Base-by-base conservation (phyloP, 2,329 filamentous ascomycete species). In the Alternaria sp. region DNA sequence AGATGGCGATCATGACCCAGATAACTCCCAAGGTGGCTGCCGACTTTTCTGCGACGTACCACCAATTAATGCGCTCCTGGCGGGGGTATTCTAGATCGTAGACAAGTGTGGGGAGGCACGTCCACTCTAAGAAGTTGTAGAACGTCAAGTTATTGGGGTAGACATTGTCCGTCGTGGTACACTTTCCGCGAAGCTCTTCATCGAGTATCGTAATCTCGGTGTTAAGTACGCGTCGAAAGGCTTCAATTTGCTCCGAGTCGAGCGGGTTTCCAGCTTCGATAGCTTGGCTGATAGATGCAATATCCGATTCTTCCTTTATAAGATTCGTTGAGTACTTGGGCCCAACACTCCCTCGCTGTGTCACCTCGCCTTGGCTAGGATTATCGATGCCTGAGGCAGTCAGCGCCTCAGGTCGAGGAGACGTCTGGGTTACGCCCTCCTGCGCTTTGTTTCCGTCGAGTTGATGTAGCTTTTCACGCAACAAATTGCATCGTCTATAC, bases 61-160 rank as follows among this genome's bases (percentile, higher is more conserved):
- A 81, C 90, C 90, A 92, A 75, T 90, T 87, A 63, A 91, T 89
- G 4, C 76, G 80, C 17, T 90, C 85, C 41, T 85, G 83, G n/a
- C 89, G 84, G 2, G 91, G 90, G 69, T 93, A 93, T 68, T 91
- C 88, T 42, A 91, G 83, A 72, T 94, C 91, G 73, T 93, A 94
- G 13, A 93, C 89, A 4, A 93, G 79, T 0, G 90, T 93, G 3
- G 91, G 91, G 9, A 93, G 81, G 41, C 88, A 84, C 49, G 90
- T 88, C 82, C 89, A 94, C 71, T 91, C 89, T 70, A 87, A 86
- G 65, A 90, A 88, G 70, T 90, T 88, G 48, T 70, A 59, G 10
- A 87, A 66, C 0, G 85, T 90, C 36, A 93, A 80, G 69, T 93
- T 93, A 48, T 84, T 80, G 0, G 90, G 90, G 69, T 93, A 93